These are phyloP conservation scores for Eleusine coracana DNA, from an alignment of 176 grass and related monocot genomes.

Conservation along the genomic window DNA sequence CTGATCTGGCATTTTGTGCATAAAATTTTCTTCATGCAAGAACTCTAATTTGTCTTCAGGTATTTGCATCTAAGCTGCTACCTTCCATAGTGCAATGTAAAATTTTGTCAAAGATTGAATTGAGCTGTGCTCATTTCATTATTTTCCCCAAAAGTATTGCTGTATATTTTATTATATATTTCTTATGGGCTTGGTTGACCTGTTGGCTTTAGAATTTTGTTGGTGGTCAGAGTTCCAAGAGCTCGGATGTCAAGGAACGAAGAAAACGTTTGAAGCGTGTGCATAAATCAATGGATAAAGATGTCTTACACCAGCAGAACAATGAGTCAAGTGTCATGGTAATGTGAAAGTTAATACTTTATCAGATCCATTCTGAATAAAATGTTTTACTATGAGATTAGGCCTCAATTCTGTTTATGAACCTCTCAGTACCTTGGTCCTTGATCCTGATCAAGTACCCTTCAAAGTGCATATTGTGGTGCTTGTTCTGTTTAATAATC, in stretches of 20 bases:
- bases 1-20: background rate
- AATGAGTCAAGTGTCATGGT: slow-evolving; percentile 46
- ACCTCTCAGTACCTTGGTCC: background rate
- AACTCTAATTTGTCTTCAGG: background rate
- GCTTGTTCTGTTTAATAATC: background rate
- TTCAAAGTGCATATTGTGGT: background rate
- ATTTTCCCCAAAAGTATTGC: background rate
- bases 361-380: slow-evolving; percentile 8
- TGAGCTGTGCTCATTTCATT: background rate
- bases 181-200: slow-evolving; percentile 35
- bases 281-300: slow-evolving; percentile 42
- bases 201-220: slow-evolving; percentile 40
- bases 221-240: slow-evolving; percentile 34
- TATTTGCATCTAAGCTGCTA: slow-evolving; percentile 13
- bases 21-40: slow-evolving; percentile 1
- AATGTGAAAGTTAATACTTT: slow-evolving; percentile 26
- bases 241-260: slow-evolving; percentile 35
- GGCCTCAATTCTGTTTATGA: slow-evolving; percentile 24
- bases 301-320: slow-evolving; percentile 31
- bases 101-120: background rate
- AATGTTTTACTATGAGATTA: background rate
- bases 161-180: slow-evolving; percentile 27
- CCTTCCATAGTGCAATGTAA: background rate
- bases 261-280: slow-evolving; percentile 49
- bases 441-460: background rate